phyloP scores from a whole-genome alignment of 208 protist species.

The Crithidia bombi region DNA sequence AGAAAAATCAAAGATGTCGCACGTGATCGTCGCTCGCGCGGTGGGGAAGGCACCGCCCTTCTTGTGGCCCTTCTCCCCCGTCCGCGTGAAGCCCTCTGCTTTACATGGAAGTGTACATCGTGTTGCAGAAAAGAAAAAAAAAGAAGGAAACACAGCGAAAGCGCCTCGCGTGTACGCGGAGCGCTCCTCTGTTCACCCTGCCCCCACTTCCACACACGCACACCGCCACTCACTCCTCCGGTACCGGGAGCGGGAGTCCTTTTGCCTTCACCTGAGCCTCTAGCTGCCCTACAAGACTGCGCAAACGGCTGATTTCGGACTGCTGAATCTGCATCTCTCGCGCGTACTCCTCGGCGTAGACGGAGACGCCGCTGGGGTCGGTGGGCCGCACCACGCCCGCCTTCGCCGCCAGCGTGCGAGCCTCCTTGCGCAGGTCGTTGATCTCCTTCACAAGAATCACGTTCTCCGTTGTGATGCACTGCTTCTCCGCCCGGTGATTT shows the following conservation, averaged over 20 bases:
- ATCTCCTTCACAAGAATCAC: constrained; percentile 96
- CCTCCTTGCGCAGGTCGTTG: constrained; percentile 96
- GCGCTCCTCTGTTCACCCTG: no score
- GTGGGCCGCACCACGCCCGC: constrained; percentile 58
- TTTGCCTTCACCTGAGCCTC: constrained; percentile 72
- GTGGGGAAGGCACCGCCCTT: no score
- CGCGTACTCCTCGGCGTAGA: constrained; percentile 67
- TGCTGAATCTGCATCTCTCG: constrained; percentile 91
- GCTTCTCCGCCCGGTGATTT: constrained; percentile 89
- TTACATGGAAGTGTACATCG: constrained; percentile 3
- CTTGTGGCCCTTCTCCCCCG: no score
- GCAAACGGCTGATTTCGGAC: constrained; percentile 81
- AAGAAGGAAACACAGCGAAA: background rate
- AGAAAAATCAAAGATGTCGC: no score
- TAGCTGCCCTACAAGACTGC: constrained; percentile 61
- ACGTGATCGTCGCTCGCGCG: no score
- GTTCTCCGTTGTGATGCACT: constrained; percentile 96
- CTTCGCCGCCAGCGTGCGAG: constrained; percentile 80
- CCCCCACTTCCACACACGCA: no score
- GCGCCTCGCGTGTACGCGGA: no score
- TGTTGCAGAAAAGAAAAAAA: constrained; percentile 1
- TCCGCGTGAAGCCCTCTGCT: no score
- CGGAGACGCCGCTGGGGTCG: constrained; percentile 55
- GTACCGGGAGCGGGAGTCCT: constrained; percentile 61
- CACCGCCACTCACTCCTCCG: constrained; percentile 22